Percentiles rank a stretch among this genome's conserved stretches.
Conservation (phyloP, 139 green algal genomes). For the Coelastrella sp. region DNA sequence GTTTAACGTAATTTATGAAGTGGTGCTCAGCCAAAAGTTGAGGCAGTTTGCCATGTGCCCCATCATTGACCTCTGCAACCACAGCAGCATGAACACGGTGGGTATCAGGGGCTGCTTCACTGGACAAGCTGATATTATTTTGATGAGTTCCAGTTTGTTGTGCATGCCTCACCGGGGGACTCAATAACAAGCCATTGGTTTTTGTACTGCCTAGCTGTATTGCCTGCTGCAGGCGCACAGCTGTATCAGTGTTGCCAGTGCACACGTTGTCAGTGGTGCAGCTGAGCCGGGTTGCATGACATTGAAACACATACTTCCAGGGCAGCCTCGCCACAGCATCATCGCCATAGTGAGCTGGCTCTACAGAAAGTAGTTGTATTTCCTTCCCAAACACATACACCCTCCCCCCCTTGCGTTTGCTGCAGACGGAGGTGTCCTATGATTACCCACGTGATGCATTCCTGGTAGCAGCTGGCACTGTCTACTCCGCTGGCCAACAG, state of each 20-base stretch:
- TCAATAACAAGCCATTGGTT: too few relatives aligned
- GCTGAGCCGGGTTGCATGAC: background rate
- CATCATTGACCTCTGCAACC: slow-evolving; percentile 73
- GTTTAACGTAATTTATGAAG: slow-evolving; percentile 78
- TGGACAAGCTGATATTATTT: too few relatives aligned
- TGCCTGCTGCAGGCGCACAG: too few relatives aligned
- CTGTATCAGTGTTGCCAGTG: too few relatives aligned
- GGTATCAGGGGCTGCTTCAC: background rate
- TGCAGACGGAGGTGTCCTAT: slow-evolving; percentile 67
- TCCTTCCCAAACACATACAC: background rate
- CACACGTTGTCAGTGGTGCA: too few relatives aligned
- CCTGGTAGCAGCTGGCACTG: slow-evolving; percentile 47
- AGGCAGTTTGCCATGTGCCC: slow-evolving; percentile 77
- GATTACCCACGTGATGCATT: slow-evolving; percentile 75
- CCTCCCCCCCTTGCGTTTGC: background rate
- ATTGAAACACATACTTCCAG: background rate
- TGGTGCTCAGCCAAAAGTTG: slow-evolving; percentile 55
- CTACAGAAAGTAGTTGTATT: too few relatives aligned
- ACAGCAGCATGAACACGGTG: slow-evolving; percentile 56
- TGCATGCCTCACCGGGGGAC: too few relatives aligned
- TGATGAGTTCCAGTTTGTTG: too few relatives aligned
- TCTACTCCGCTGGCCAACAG: slow-evolving; percentile 58
- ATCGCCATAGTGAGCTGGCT: too few relatives aligned
- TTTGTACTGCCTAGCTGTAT: too few relatives aligned
- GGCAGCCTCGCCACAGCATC: too few relatives aligned